Percentiles rank a stretch among this genome's conserved stretches.
Evolutionary conservation across 1,284 basidiomycete species (phyloP).

Genomic region (Irpex lacteus): DNA sequence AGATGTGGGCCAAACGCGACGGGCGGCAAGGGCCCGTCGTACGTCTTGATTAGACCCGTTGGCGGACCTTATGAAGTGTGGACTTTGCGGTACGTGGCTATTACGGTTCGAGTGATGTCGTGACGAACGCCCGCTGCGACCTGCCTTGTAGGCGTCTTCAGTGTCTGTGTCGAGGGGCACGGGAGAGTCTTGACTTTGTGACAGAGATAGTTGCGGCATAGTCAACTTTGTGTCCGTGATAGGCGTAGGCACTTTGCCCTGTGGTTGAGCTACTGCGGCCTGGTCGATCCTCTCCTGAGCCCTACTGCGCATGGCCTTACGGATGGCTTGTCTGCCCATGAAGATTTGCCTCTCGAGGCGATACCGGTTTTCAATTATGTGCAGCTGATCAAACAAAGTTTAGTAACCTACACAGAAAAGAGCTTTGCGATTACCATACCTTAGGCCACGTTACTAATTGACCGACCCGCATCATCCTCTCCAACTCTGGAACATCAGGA

Average conservation of each 20-base stretch:
- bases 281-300: constrained; percentile 19
- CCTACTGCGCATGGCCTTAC: constrained; percentile 43
- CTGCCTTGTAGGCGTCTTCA: constrained; percentile 26
- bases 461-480: constrained; percentile 83
- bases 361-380: constrained; percentile 87
- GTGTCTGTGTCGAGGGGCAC: constrained; percentile 15
- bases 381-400: constrained; percentile 49
- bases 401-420: neutral
- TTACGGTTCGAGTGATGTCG: neutral
- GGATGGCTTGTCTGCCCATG: constrained; percentile 74
- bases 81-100: neutral
- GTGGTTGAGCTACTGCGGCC: constrained; percentile 20
- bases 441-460: constrained; percentile 95
- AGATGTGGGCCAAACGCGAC: constrained; percentile 16
- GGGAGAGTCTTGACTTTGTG: constrained; percentile 8
- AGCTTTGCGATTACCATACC: constrained; percentile 41
- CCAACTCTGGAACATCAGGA: constrained; percentile 76
- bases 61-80: constrained; percentile 1
- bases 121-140: constrained; percentile 21
- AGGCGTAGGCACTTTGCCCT: constrained; percentile 20
- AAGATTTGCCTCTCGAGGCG: constrained; percentile 82
- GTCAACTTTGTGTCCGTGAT: constrained; percentile 13
- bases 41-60: constrained; percentile 9
- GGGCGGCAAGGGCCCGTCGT: constrained; percentile 15
- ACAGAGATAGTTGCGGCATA: constrained; percentile 4